Base-by-base conservation (phyloP, 2,329 filamentous ascomycete species). In the Emergomyces orientalis region DNA sequence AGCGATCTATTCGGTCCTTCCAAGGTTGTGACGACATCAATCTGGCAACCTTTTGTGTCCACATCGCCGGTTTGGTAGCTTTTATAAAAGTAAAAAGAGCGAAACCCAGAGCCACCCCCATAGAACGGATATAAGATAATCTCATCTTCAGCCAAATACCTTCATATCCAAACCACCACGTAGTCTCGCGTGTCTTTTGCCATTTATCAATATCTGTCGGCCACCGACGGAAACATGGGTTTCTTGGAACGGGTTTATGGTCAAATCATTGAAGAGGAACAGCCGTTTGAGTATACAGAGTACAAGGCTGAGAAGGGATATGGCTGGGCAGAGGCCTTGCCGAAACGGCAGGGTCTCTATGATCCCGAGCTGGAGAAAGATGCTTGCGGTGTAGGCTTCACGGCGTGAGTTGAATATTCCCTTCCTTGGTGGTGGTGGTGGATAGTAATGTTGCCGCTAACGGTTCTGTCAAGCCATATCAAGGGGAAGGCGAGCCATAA, bases 331-430 rank as follows among this genome's bases (percentile, higher is more conserved):
- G 90, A 92, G 74, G 89, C 93, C 74, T 85, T 99, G 71, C 94
- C 94, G 73, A 86, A 95, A 84, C 96, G 96, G 86, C 93, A 97
- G 87, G 94, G 93, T 83, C 86, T 99, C 60, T 99, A 99, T 76
- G 92, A 97, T 80, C 94, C 94, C 67, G 86, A 88, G 76, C 86
- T 95, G 68, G 94, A 97, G 80, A 97, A 97, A 79, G 94, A 99
- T 92, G 92, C 94, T 70, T 99, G 94, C 75, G 94, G 94, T 89
- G 94, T 99, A 73, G 94, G 94, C 76, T 99, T 99, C 79, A 91
- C 93, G 78, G 96, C 93, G 91, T 95, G 82, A 81, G 86, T 83
- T 63, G 34, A 19, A 57, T 47, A 41, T 45, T n/a, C 55, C 25
- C 39, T 37, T 34, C n/a, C 14, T 4, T 54, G 49, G 58, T 52